Evolutionary conservation across 768 basidiomycete species (phyloP).

Genomic region (Tricholoma bakamatsutake): DNA sequence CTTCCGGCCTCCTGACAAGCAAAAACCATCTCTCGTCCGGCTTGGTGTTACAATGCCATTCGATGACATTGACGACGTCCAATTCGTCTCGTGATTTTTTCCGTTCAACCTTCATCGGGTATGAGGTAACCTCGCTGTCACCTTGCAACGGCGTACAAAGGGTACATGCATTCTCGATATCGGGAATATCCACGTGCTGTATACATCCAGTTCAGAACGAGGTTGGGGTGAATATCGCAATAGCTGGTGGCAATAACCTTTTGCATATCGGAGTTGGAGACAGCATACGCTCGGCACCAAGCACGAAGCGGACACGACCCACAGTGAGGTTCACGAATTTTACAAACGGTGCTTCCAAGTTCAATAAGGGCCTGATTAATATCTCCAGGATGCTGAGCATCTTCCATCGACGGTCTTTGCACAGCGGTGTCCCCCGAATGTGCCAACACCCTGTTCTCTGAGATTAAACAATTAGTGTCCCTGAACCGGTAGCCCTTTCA

Average conservation of each 20-base stretch:
- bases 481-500: background rate
- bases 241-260: background rate
- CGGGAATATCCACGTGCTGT: slow-evolving; percentile 24
- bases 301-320: slow-evolving; percentile 60
- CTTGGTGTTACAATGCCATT: slow-evolving; percentile 48
- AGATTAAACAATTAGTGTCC: background rate
- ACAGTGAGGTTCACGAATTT: slow-evolving; percentile 76
- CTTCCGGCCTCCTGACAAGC: slow-evolving; percentile 76
- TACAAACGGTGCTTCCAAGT: slow-evolving; percentile 90
- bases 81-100: slow-evolving; percentile 83
- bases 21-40: slow-evolving; percentile 55
- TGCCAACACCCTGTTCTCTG: background rate
- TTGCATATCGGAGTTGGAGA: slow-evolving; percentile 2
- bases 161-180: slow-evolving; percentile 75
- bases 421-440: background rate
- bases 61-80: slow-evolving; percentile 81
- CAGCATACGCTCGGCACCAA: slow-evolving; percentile 62
- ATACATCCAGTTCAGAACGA: background rate
- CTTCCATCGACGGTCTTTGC: slow-evolving; percentile 1
- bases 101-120: slow-evolving; percentile 80
- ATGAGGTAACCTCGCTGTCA: slow-evolving; percentile 51
- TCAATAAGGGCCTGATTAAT: slow-evolving; percentile 94
- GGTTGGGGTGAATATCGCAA: too few species aligned
- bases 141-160: slow-evolving; percentile 56
- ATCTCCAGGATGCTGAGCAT: slow-evolving; percentile 59